Evolutionary conservation across 208 protist genomes (phyloP).

Genomic region (Trypanosomatidae sp.): DNA sequence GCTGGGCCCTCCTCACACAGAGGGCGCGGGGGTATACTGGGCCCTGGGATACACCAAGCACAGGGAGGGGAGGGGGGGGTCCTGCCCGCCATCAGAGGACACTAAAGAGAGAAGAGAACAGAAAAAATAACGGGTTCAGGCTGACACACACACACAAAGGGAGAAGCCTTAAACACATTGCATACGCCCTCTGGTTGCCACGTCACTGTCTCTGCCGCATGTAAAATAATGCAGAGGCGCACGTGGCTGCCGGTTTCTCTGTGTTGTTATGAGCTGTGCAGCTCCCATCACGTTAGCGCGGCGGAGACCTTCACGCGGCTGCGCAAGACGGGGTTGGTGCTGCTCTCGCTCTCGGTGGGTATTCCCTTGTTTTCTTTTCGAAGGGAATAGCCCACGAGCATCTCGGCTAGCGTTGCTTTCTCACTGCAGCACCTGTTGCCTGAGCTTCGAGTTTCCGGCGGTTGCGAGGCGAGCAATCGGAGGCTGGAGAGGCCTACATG

Average conservation of each 20-base stretch:
- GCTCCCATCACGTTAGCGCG: slow-evolving; percentile 13
- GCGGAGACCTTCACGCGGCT: neutral
- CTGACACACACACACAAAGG: neutral
- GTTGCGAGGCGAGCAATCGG: neutral
- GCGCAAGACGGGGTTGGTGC: neutral
- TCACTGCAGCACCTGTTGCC: neutral
- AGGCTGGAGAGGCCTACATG: slow-evolving; percentile 3
- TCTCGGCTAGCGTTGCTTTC: neutral
- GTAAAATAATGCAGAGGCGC: neutral
- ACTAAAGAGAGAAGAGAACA: neutral
- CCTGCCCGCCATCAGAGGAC: neutral
- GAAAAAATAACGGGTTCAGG: neutral
- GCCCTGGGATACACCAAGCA: neutral
- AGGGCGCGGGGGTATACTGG: neutral
- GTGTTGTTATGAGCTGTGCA: neutral
- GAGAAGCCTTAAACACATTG: too few species aligned
- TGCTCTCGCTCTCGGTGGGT: neutral
- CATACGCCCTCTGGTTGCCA: too few species aligned
- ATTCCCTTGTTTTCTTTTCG: neutral
- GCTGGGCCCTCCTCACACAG: neutral
- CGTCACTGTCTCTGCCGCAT: neutral
- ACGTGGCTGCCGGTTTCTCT: neutral
- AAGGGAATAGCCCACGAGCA: neutral
- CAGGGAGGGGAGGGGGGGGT: neutral
- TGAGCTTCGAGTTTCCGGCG: neutral